Base-by-base conservation (phyloP, 2,329 filamentous ascomycete genomes). In the Ophiocordyceps unilateralis region DNA sequence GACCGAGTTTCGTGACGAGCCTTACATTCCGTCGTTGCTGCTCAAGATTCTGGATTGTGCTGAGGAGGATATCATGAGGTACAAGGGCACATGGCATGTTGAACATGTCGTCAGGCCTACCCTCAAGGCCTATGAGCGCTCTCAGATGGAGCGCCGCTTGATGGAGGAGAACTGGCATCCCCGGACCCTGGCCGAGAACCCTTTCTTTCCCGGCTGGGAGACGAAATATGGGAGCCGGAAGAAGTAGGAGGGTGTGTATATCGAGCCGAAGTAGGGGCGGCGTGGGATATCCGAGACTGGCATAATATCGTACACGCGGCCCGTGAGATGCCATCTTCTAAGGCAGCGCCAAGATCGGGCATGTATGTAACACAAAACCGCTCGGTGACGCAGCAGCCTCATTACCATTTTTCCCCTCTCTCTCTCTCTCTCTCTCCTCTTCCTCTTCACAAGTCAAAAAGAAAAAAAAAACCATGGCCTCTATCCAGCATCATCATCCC, bases 61-160 rank as follows among this genome's bases (percentile, higher is more conserved):
- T 0, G 86, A 86, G 59, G 69, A 69, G 54, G 75, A 60, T 34
- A 52, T 89, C 10, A 78, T 88, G 76, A 70, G 79, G 50, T 91
- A 91, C 54, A 93, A 93, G 64, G 76, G 70, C n/a, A 82, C 79
- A 0, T 85, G 80, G 76, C 82, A 88, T 58, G 77, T 81, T 1
- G 78, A 88, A 56, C 80, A 86, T 59, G 70, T 86, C 0, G 73
- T 76, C 0, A 63, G 84, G 41, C 81, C 82, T 0, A 67, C 68
- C 0, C 53, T 91, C 46, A 70, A 77, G 51, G 55, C 64, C 48
- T 91, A 74, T 63, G 73, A 72, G 37, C 62, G 58, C 39, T 79
- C 83, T 58, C 85, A 93, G 61, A 62, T 75, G 10, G 68, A 73
- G 40, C 69, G 64, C 10, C 80, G 81, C 0, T 24, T 79, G 44